Percentiles rank a stretch among this genome's conserved stretches.
These are phyloP conservation scores for Fusarium austroafricanum DNA, from an alignment of 2,329 filamentous ascomycete genomes.

Conservation along the genomic window DNA sequence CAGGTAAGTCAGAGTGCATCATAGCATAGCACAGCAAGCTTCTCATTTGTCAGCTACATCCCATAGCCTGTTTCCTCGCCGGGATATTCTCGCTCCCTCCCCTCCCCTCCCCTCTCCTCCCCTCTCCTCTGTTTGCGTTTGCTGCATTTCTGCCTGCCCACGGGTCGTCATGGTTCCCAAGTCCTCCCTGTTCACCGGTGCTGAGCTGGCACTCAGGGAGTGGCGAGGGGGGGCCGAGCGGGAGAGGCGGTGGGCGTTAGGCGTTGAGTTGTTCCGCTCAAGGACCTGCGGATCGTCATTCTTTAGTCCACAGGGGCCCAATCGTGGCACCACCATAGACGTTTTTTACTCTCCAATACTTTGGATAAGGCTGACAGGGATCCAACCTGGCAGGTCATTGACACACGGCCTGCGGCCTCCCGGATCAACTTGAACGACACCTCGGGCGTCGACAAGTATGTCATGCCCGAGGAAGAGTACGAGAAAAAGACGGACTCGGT, in stretches of 20 bases:
- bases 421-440: constrained; percentile 85
- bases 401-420: constrained; percentile 80
- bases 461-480: constrained; percentile 87
- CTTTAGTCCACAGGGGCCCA: constrained; percentile 25
- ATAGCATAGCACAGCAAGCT: neutral
- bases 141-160: neutral
- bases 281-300: constrained; percentile 21
- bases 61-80: neutral
- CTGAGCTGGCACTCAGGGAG: constrained; percentile 28
- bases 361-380: constrained; percentile 48
- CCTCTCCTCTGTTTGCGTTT: neutral
- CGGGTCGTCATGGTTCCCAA: constrained; percentile 23
- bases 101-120: constrained; percentile 1
- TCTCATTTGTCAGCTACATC: constrained; percentile 21
- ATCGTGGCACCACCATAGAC: constrained; percentile 18
- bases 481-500: constrained; percentile 88
- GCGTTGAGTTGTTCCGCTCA: constrained; percentile 18
- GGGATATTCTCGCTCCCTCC: constrained; percentile 21
- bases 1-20: constrained; percentile 70
- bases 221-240: constrained; percentile 32
- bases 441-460: constrained; percentile 86
- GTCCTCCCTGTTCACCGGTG: constrained; percentile 7
- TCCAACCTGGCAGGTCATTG: constrained; percentile 71
- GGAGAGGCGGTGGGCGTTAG: constrained; percentile 39
- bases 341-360: constrained; percentile 32